Percentiles rank a stretch among this genome's conserved stretches.
phyloP scores from a whole-genome alignment of 2,329 filamentous ascomycete genomes.

The Colletotrichum sp. region DNA sequence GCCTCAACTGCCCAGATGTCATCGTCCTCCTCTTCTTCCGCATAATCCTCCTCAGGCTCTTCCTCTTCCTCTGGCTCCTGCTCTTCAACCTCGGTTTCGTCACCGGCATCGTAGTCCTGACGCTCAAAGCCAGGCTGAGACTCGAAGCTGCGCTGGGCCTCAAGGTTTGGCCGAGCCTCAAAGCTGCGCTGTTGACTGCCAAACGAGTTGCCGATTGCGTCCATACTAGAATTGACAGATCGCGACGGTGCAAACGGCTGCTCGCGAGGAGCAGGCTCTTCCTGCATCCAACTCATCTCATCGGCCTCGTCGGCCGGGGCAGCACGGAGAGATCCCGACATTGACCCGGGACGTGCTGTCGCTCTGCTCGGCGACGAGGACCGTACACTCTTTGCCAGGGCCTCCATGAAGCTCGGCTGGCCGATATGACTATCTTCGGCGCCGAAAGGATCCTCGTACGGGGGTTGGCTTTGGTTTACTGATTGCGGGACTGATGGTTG shows the following conservation, averaged over 20 bases:
- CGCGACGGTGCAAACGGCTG: constrained; percentile 4
- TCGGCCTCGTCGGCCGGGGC: constrained; percentile 31
- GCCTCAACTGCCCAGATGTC: constrained; percentile 65
- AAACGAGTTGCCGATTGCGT: constrained; percentile 3
- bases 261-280: constrained; percentile 20
- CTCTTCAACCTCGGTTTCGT: constrained; percentile 9
- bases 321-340: constrained; percentile 8
- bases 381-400: constrained; percentile 31
- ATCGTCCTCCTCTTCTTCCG: constrained; percentile 47
- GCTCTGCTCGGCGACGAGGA: not conserved
- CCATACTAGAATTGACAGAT: constrained; percentile 8
- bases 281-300: constrained; percentile 49
- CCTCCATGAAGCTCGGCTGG: constrained; percentile 36
- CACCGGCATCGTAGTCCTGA: not conserved
- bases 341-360: not conserved
- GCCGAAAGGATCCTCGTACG: constrained; percentile 33
- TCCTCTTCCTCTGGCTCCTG: constrained; percentile 15
- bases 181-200: not conserved
- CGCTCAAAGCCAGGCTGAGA: not conserved
- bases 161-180: not conserved
- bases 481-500: constrained; percentile 1
- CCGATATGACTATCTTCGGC: constrained; percentile 28
- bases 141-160: not conserved
- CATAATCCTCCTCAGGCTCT: constrained; percentile 2
- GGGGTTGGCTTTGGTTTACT: constrained; percentile 18